Evolutionary conservation across 2,329 filamentous ascomycete genomes (phyloP), one percentile per base, ranked within the genome.

Genomic region (Colletotrichum musicola): DNA sequence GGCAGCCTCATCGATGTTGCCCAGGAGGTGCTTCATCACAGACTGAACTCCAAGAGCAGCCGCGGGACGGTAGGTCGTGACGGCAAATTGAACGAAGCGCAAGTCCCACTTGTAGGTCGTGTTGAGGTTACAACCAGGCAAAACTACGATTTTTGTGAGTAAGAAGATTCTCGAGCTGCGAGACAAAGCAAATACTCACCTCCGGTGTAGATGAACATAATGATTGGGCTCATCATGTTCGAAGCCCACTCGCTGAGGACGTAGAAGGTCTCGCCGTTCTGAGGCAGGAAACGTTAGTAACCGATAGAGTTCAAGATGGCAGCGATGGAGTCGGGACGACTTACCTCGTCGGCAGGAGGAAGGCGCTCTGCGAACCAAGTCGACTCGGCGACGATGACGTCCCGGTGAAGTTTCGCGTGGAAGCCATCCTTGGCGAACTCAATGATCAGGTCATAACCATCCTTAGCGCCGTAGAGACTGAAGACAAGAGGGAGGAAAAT

Each of bases 181-280:
- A 47, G 9, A 49, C 20, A 5, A 27, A 44, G 27, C 6, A 20
- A n/a, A 16, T 35, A 16, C 78, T 65, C 67, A 79, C 80, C 72
- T 20, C 75, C 69, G 5, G 77, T 79, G 61, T 81, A 81, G 58
- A 81, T 75, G 64, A 77, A 81, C 30, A 73, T 72, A 25, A 81
- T 46, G 12, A 81, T 60, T 12, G 72, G 70, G 14, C 63, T 47
- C 18, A 70, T 46, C 40, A 61, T 50, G 2, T 40, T 18, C 6
- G 22, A 5, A 3, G 47, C 14, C n/a, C 50, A 68, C 10, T 42
- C 42, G 3, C 50, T 25, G 22, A 71, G 46, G 25, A 42, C 22
- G 16, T 35, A 4, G 12, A 77, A 72, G 1, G 74, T 74, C 4
- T 71, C 60, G 10, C 75, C 75, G 46, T 77, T 72, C 79, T 81